A percentile compares a stretch with the other conserved stretches of the same genome.
These are phyloP conservation scores for Aureobasidium lini DNA, from an alignment of 2,329 filamentous ascomycete genomes.

Conservation along the genomic window DNA sequence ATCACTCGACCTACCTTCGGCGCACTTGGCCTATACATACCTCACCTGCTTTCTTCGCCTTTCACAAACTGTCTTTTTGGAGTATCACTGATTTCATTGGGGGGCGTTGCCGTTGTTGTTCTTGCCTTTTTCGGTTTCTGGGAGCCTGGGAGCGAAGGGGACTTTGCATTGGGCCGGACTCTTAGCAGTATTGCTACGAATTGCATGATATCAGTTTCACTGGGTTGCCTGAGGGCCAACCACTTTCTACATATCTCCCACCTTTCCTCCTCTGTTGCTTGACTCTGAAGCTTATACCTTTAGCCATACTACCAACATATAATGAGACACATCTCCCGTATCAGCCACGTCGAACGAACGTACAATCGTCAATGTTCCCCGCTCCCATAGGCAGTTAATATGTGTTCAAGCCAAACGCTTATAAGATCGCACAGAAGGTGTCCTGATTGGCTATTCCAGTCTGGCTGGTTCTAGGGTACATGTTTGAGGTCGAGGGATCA, in stretches of 20 bases:
- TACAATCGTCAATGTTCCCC: no score
- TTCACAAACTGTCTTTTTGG: neutral
- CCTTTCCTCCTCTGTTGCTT: neutral
- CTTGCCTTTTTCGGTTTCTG: neutral
- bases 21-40: neutral
- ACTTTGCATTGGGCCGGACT: slow-evolving; percentile 9
- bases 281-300: neutral
- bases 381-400: no score
- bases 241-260: neutral
- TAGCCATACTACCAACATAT: no score
- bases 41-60: neutral
- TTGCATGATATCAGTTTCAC: slow-evolving; percentile 12
- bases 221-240: neutral
- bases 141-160: neutral
- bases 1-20: neutral
- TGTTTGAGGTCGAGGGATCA: no score
- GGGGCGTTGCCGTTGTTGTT: slow-evolving; percentile 1
- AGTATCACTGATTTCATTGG: neutral
- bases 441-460: no score
- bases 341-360: no score
- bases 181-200: slow-evolving; percentile 12
- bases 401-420: no score
- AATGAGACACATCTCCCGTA: no score
- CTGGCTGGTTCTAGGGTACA: no score
- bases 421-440: no score